Conservation (phyloP, 768 basidiomycete genomes). For the Pulveroboletus sp. region DNA sequence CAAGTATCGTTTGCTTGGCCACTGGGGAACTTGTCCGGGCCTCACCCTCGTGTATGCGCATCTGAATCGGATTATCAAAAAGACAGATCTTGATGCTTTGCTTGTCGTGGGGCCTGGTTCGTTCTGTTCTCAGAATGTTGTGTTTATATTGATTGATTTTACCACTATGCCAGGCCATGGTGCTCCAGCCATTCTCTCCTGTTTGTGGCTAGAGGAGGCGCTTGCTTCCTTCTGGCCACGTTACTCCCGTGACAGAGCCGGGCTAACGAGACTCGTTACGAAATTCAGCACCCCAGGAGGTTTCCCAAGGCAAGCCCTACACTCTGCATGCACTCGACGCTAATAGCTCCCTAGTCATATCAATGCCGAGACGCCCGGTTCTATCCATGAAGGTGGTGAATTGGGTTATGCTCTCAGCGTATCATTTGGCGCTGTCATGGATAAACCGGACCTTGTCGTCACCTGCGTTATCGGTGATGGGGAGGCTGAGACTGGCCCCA, state of each 20-base stretch:
- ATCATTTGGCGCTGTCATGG: conserved; percentile 88
- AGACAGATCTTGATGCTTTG: conserved; percentile 58
- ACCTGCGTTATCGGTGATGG: conserved; percentile 87
- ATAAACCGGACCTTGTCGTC: conserved; percentile 81
- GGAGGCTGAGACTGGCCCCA: conserved; percentile 80
- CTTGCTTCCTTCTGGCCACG: conserved; percentile 55
- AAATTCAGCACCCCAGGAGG: conserved; percentile 82
- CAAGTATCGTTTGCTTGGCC: conserved; percentile 78
- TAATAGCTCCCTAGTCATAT: conserved; percentile 48
- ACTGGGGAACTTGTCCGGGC: conserved; percentile 85
- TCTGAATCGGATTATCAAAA: conserved; percentile 60
- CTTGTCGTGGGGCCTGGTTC: conserved; percentile 79
- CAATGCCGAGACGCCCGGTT: conserved; percentile 84
- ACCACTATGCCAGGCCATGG: conserved; percentile 55
- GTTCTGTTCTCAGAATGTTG: conserved; percentile 1
- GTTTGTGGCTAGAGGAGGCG: conserved; percentile 83
- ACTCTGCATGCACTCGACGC: not conserved
- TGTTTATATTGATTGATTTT: not conserved
- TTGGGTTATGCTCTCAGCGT: conserved; percentile 87
- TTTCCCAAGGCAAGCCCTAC: conserved; percentile 60
- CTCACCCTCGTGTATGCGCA: conserved; percentile 72
- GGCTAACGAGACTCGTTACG: conserved; percentile 66
- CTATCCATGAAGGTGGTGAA: conserved; percentile 91
- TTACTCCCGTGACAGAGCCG: conserved; percentile 53
- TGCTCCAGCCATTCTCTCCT: conserved; percentile 83